phyloP scores from a whole-genome alignment of 2,329 filamentous ascomycete species.

The Xylaria sp. region DNA sequence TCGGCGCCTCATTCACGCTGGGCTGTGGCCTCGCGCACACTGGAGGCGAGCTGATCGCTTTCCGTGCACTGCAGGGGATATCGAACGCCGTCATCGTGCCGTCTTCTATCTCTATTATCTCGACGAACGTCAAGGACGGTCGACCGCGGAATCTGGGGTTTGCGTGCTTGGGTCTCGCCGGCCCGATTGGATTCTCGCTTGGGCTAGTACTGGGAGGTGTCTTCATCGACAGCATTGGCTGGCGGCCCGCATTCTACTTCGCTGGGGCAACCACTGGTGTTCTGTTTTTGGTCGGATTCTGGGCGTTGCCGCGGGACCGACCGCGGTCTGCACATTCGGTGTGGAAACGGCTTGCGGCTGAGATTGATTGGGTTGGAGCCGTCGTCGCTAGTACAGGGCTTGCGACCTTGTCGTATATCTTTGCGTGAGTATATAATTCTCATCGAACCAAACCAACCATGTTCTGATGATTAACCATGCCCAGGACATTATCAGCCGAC shows the following conservation, averaged over 20 bases:
- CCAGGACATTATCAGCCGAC: background rate
- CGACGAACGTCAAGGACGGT: background rate
- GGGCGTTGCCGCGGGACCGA: background rate
- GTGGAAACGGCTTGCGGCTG: background rate
- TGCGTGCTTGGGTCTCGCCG: background rate
- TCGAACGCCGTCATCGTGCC: slow-evolving; percentile 5
- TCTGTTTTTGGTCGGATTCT: background rate
- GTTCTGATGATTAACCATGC: background rate
- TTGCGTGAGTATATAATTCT: background rate
- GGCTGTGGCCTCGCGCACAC: background rate
- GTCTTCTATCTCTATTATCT: background rate
- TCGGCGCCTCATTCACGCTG: background rate
- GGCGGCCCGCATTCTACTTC: slow-evolving; percentile 10
- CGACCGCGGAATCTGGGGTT: slow-evolving; percentile 6
- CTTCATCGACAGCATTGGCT: slow-evolving; percentile 1
- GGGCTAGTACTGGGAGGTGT: slow-evolving; percentile 16
- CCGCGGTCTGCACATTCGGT: background rate
- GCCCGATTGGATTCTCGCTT: slow-evolving; percentile 6
- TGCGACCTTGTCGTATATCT: slow-evolving; percentile 6
- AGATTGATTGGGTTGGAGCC: slow-evolving; percentile 14
- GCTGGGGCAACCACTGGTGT: background rate
- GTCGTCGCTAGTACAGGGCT: slow-evolving; percentile 2
- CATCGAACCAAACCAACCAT: too few species aligned
- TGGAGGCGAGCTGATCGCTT: slow-evolving; percentile 5
- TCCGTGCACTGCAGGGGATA: slow-evolving; percentile 6